Base-by-base conservation (phyloP, 2,329 filamentous ascomycete species). In the Diaporthe sp. region DNA sequence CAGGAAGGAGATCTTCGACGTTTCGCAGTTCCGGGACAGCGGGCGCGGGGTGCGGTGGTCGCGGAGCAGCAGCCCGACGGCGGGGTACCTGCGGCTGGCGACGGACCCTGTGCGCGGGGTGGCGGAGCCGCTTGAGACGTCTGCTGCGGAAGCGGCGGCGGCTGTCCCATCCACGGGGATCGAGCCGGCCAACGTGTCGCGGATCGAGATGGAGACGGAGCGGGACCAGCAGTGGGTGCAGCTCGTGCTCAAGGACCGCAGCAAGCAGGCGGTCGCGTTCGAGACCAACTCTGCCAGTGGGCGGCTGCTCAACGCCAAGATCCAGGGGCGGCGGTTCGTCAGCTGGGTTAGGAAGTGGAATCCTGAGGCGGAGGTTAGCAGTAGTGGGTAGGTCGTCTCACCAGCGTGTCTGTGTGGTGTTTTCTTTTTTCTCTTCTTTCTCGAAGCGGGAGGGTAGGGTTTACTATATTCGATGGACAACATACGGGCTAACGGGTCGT, bases 281-380 rank as follows among this genome's bases (percentile, higher is more conserved):
- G 75, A 70, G 55, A 70, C 72, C 17, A 76, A 70, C 30, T 58
- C 68, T 2, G 58, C 44, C 5, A 69, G 51, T n/a, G 72, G 72
- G 22, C 37, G 63, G 53, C 27, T 65, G 17, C 50, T 53, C 15
- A 63, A 44, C 25, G 74, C 71, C 10, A 70, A 73, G 68, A 70
- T 76, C 35, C 73, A 76, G 58, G 70, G 44, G 17, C 55, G 75
- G 19, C 51, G 50, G 10, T 73, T 76, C 25, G 61, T 70, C 22
- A 44, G 56, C 27, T 76, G 75, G 75, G 51, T 76, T 0, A 73
- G 37, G 51, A 70, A 58, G n/a, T 58, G 66, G 42, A 76, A 76
- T 12, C 44, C 53, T n/a, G 42, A 70, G 17, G 73, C 72, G 19
- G 63, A 73, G 30, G 58, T 44, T n/a, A n/a, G n/a, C 12, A 70